Evolutionary conservation across 1,284 basidiomycete species (phyloP).

Genomic region (Fistulinella cinereoalba): DNA sequence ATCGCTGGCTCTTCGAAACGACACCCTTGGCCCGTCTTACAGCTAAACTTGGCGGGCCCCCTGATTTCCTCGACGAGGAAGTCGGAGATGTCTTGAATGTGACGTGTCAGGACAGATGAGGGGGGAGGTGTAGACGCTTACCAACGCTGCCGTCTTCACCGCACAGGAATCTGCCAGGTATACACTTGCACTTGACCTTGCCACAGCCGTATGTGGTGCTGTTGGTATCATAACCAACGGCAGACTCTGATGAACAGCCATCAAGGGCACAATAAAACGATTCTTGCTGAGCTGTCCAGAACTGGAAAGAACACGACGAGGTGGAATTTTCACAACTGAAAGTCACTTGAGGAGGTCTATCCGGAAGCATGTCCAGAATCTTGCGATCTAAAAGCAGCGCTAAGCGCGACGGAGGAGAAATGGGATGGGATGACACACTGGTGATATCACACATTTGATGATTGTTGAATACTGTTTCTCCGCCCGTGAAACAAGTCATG

Average conservation of each 20-base stretch:
- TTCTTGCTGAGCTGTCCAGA: constrained; percentile 93
- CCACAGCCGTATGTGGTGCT: constrained; percentile 77
- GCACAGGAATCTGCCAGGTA: constrained; percentile 91
- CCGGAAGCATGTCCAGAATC: constrained; percentile 87
- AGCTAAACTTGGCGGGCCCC: constrained; percentile 87
- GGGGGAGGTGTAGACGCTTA: constrained; percentile 37
- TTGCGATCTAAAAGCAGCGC: constrained; percentile 64
- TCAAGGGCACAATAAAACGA: constrained; percentile 93
- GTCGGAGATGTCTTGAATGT: constrained; percentile 80
- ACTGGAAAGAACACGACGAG: constrained; percentile 87
- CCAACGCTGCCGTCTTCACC: constrained; percentile 94
- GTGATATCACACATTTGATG: constrained; percentile 99
- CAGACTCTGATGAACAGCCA: constrained; percentile 52
- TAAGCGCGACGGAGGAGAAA: background rate
- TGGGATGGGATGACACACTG: constrained; percentile 52
- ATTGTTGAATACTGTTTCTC: constrained; percentile 86
- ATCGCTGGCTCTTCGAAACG: constrained; percentile 94
- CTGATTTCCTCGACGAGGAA: constrained; percentile 89
- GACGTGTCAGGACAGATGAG: background rate
- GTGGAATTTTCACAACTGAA: constrained; percentile 75
- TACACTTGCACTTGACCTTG: constrained; percentile 85
- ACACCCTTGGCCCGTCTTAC: constrained; percentile 74
- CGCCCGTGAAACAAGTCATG: constrained; percentile 94
- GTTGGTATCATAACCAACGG: constrained; percentile 65
- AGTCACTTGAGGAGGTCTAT: constrained; percentile 89